These are phyloP conservation scores for Diaporthe citrichinensis DNA, from an alignment of 2,329 filamentous ascomycete species.

Conservation along the genomic window DNA sequence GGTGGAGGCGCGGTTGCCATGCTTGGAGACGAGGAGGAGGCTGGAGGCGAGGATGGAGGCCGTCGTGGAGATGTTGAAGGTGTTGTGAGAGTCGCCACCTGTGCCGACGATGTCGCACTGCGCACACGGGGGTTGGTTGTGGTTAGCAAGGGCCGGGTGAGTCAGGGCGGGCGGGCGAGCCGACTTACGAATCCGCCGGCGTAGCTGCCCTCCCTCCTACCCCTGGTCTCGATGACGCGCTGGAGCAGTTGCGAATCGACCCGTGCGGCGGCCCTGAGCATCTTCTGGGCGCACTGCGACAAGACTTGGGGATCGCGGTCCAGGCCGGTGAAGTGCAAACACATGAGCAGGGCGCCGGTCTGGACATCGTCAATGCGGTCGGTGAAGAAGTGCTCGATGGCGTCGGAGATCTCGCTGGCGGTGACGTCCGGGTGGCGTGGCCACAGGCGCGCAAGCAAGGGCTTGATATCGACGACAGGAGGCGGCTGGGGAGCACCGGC, in stretches of 20 bases:
- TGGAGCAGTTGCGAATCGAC: conserved; percentile 77
- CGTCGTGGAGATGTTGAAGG: conserved; percentile 98
- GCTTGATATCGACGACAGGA: conserved; percentile 72
- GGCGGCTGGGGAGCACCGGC: conserved; percentile 38
- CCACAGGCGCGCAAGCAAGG: conserved; percentile 81
- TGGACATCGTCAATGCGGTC: conserved; percentile 91
- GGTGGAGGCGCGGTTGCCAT: conserved; percentile 95
- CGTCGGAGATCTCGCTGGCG: conserved; percentile 87
- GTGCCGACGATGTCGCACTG: conserved; percentile 96
- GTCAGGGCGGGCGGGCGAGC: conserved; percentile 2
- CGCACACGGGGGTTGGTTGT: not conserved
- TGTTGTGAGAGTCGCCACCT: conserved; percentile 95
- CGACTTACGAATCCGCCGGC: conserved; percentile 82
- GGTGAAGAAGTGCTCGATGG: conserved; percentile 92
- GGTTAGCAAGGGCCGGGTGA: conserved; percentile 14
- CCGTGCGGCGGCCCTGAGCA: conserved; percentile 83
- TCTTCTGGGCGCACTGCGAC: conserved; percentile 84
- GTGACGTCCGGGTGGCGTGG: conserved; percentile 70
- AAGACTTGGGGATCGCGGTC: conserved; percentile 90
- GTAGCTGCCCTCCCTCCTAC: conserved; percentile 80
- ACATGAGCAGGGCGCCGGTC: conserved; percentile 87
- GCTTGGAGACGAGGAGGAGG: conserved; percentile 89
- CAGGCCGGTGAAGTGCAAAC: conserved; percentile 90
- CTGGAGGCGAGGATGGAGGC: conserved; percentile 92
- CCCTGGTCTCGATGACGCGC: conserved; percentile 71